Conservation (phyloP, 148 eudicot genomes). For the Polygonum maritimum region DNA sequence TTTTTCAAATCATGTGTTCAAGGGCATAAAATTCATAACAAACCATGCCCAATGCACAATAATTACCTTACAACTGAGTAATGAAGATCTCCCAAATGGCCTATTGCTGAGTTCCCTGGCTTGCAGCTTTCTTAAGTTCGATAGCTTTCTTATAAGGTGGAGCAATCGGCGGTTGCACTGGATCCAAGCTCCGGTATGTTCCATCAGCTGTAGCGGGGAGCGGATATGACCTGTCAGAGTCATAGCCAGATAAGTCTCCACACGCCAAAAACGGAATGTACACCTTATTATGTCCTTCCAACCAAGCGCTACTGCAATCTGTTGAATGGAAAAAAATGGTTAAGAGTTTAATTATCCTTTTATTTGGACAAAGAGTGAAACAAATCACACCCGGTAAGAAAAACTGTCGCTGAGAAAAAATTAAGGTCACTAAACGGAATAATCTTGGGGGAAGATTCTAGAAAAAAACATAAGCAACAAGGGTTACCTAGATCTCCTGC, state of each 20-base stretch:
- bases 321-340: not conserved
- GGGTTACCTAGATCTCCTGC: constrained; percentile 70
- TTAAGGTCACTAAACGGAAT: not conserved
- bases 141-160: constrained; percentile 97
- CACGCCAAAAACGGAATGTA: constrained; percentile 98
- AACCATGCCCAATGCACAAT: not conserved
- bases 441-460: not conserved
- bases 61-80: not conserved
- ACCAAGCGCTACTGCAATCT: constrained; percentile 98
- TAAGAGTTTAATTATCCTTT: not conserved
- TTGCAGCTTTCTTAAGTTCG: constrained; percentile 87
- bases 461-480: constrained; percentile 1
- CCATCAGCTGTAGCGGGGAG: constrained; percentile 72
- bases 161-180: constrained; percentile 93
- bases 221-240: constrained; percentile 92
- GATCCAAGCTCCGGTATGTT: constrained; percentile 75
- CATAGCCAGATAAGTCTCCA: constrained; percentile 91
- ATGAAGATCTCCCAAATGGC: not conserved
- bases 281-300: constrained; percentile 76
- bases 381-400: not conserved
- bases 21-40: not conserved
- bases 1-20: not conserved
- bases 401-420: not conserved
- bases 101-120: constrained; percentile 30
- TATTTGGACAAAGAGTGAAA: not conserved